Evolutionary conservation across 805 yeast species (phyloP), one percentile per base, ranked within the genome.

Genomic region (Myxozyma nipponensis): DNA sequence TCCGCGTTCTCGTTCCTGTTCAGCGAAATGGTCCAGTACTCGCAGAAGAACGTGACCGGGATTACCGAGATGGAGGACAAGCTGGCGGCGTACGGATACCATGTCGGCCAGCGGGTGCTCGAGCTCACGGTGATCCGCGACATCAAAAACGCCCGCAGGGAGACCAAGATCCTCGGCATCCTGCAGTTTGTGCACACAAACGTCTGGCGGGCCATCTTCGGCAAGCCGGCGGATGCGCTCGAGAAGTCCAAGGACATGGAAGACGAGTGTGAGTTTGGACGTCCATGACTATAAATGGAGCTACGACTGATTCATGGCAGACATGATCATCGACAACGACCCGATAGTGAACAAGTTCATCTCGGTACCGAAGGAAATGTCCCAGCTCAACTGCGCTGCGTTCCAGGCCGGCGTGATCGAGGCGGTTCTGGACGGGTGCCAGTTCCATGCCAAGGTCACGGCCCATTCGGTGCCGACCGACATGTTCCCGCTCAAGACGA

Each of bases 391-490:
- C 63, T 85, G 93, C 62, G 82, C 84, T 15, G 90, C 95, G 0
- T 86, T 84, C 63, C 78, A 83, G 1, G 95, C 95, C 0, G 96
- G 96, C 0, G 76, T 88, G 15, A 75, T 87, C 37, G 95, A 88
- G 65, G 95, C 95, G 0, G 81, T 87, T 1, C 69, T 88, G 50
- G 93, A 85, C 61, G 73, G 84, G 3, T 73, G 86, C 1, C 81
- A 81, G 56, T 86, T 86, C 63, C 80, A 76, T 47, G 89, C 91
- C 13, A 73, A 71, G 41, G 95, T 88, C 5, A 78, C 85, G n/a
- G 95, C 96, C 1, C 95, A 88, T 62, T 75, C 83, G 0, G 86
- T 82, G 17, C 84, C 86, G 1, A 67, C 74, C 2, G 83, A 77
- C 1, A 77, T 73, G 2, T 63, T 61, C 28, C 88, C 91, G 0